Conservation (phyloP, 768 basidiomycete genomes). For the Lactarius sanguifluus region DNA sequence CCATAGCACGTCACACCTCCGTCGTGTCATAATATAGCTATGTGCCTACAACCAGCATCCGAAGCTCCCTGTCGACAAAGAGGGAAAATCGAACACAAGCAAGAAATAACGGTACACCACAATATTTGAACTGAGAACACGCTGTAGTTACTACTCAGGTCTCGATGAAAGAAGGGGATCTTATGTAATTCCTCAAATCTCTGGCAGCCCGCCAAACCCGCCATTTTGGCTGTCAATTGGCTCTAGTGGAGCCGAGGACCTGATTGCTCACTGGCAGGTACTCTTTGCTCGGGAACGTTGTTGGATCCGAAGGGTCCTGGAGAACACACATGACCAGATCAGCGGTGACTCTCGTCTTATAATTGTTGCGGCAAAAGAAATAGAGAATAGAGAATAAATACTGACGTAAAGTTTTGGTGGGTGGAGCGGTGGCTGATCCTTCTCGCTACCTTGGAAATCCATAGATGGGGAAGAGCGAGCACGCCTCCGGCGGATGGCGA, state of each 20-base stretch:
- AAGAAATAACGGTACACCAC: not conserved
- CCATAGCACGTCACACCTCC: not conserved
- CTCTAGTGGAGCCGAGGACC: not conserved
- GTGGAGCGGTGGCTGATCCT: not conserved
- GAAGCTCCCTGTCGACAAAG: not conserved
- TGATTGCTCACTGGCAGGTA: not conserved
- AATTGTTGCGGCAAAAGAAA: not conserved
- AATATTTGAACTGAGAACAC: not conserved
- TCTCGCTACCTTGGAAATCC: not conserved
- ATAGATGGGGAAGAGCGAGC: constrained; percentile 30
- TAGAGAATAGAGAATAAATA: not conserved
- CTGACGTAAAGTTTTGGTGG: constrained; percentile 26
- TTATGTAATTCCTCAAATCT: constrained; percentile 13
- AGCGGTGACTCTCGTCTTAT: not conserved
- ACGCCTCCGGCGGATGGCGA: constrained; percentile 36
- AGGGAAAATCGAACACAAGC: not conserved
- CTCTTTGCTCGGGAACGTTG: constrained; percentile 20
- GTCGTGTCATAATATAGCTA: not conserved
- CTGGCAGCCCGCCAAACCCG: constrained; percentile 18
- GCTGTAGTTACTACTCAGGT: not conserved
- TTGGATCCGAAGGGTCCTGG: constrained; percentile 30
- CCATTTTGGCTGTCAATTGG: not conserved
- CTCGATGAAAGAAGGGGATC: not conserved
- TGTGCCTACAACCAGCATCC: not conserved
- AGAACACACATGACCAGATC: not conserved